These are phyloP conservation scores for Magnaporthiopsis rhizophila DNA, from an alignment of 2,329 filamentous ascomycete species.

Conservation along the genomic window DNA sequence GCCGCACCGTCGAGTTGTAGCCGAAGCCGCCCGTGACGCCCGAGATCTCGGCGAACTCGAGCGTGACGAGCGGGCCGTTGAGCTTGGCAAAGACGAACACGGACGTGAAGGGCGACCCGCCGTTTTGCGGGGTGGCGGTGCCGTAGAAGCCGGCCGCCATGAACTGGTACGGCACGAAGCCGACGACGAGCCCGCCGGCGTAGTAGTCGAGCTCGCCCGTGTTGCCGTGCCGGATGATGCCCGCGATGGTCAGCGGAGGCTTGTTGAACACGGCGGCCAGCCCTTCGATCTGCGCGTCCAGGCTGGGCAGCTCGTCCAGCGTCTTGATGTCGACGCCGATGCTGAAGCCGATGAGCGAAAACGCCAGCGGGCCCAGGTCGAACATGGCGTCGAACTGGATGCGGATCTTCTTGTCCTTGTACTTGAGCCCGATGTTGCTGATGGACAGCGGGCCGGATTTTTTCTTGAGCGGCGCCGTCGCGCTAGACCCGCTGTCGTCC, in stretches of 20 bases:
- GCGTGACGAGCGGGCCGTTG: constrained; percentile 27
- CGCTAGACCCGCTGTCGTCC: constrained; percentile 8
- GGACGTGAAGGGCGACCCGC: constrained; percentile 15
- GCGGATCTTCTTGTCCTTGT: constrained; percentile 18
- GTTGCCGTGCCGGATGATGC: constrained; percentile 23
- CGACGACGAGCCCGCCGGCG: constrained; percentile 27
- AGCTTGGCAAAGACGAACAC: constrained; percentile 31
- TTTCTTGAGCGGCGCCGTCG: constrained; percentile 22
- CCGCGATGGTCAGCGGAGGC: constrained; percentile 27
- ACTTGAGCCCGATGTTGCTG: constrained; percentile 27
- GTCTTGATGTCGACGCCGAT: constrained; percentile 18
- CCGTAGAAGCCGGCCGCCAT: constrained; percentile 32
- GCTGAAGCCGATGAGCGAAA: constrained; percentile 26
- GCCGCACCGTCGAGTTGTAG: constrained; percentile 25
- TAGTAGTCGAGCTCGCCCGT: constrained; percentile 21
- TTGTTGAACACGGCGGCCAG: constrained; percentile 24
- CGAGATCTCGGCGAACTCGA: constrained; percentile 29
- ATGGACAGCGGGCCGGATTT: constrained; percentile 24
- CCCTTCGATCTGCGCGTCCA: constrained; percentile 21
- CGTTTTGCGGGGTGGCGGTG: constrained; percentile 10
- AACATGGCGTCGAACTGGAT: constrained; percentile 27
- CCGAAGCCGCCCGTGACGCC: constrained; percentile 31
- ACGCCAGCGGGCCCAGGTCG: constrained; percentile 26
- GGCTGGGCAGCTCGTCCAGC: constrained; percentile 9
- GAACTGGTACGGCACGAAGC: constrained; percentile 27